Evolutionary conservation across 2,329 filamentous ascomycete genomes (phyloP), one percentile per base, ranked within the genome.

Genomic region (Eurotiales sp.): DNA sequence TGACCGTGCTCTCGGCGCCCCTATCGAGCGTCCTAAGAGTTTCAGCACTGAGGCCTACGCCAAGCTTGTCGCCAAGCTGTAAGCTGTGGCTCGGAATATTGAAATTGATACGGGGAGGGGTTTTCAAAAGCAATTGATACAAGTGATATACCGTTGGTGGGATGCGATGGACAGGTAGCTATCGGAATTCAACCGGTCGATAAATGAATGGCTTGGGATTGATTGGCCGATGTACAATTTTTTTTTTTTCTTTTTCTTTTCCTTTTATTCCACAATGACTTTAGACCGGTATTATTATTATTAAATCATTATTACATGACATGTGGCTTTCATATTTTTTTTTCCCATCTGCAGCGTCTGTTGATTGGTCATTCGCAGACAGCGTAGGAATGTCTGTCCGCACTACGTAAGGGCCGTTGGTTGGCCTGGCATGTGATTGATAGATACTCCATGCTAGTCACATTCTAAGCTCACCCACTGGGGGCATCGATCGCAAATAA

Each of bases 21-120:
- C 93, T 64, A 99, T 99, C 68, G 93, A 99, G 86, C 83, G 93
- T 72, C 93, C 93, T 76, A 99, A 99, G 88, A 92, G 87, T 58
- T 99, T 96, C 88, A 95, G 88, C 73, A 99, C 93, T 55, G 90
- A 91, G 70, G 92, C 92, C 72, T 97, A 90, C 82, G 85, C 89
- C 74, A 92, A 97, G 84, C 85, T 97, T 64, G 85, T 88, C 61
- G 90, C 91, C 69, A 90, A 90, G 80, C 81, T 96, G 77, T 97
- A 90, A 88, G 72, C 60, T 55, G 57, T 56, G 45, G 25, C 22
- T 7, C 29, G 10, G 36, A 27, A 23, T 15, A 17, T 34, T 12
- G 8, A 15, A n/a, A n/a, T n/a, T n/a, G n/a, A n/a, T n/a, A n/a
- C n/a, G n/a, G n/a, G n/a, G n/a, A n/a, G n/a, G n/a, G n/a, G n/a